Evolutionary conservation across 176 grass and related monocot genomes (phyloP), one percentile per base, ranked within the genome.

Genomic region (Carex cristatella): DNA sequence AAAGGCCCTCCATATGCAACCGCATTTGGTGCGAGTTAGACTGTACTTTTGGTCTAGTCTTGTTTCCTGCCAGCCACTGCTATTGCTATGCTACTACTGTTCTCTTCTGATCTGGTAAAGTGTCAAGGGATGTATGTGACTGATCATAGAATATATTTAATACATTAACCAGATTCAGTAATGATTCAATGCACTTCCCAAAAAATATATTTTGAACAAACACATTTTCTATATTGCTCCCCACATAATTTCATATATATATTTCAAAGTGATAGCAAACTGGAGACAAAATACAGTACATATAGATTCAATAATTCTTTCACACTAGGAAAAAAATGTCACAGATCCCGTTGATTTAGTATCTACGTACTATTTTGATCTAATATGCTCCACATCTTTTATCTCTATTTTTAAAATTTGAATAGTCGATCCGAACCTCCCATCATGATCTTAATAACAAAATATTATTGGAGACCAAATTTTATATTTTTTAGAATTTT

Each of bases 21-120:
- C 79, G 85, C 85, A 86, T 80, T 80, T 80, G 63, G 63, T 81
- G 85, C 72, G 71, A 81, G 76, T 85, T 83, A 82, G 74, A 84
- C 61, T 63, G 81, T 84, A 79, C 69, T 84, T 89, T 83, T 63
- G 84, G 84, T 61, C 79, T 77, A 32, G 65, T 81, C 12, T 81
- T 63, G 19, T 18, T 30, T 55, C 62, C 28, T 83, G 40, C 61
- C 1, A 61, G 10, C n/a, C 63, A 83, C 81, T 83, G 81, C 19
- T 30, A 16, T 32, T 23, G 23, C 23, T 23, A 23, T 23, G 23
- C 23, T 23, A 14, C 18, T 51, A 53, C 80, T 66, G 80, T 82
- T 82, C 9, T 30, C 48, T 66, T 30, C 48, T 83, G 61, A 66
- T 66, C 15, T 69, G 62, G 61, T 66, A 12, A 83, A 60, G 57